Evolutionary conservation across 2,329 filamentous ascomycete species (phyloP).

Genomic region (Erysiphe pulchra): DNA sequence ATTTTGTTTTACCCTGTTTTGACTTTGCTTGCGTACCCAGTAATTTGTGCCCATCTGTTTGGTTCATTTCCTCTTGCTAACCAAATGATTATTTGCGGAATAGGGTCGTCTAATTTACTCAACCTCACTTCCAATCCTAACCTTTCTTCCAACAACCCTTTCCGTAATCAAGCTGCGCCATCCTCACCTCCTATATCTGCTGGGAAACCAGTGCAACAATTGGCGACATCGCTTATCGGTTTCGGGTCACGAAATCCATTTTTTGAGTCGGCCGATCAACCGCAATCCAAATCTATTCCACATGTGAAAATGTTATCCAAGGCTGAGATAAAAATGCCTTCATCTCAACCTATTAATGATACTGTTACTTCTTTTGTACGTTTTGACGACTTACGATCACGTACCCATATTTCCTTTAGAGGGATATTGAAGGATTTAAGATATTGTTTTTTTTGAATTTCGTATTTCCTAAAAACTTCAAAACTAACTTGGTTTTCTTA

Average conservation of each 20-base stretch:
- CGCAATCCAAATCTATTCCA: slow-evolving; percentile 5
- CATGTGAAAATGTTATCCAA: slow-evolving; percentile 9
- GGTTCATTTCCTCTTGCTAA: slow-evolving; percentile 5
- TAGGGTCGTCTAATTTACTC: slow-evolving; percentile 12
- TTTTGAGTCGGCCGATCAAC: slow-evolving; percentile 23
- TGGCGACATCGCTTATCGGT: slow-evolving; percentile 25
- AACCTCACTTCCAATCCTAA: slow-evolving; percentile 28
- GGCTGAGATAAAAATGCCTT: slow-evolving; percentile 14
- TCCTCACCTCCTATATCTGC: slow-evolving; percentile 18
- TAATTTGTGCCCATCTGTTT: neutral
- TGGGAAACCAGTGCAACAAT: slow-evolving; percentile 25
- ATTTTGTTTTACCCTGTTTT: neutral
- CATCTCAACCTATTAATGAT: slow-evolving; percentile 15
- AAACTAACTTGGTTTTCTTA: neutral
- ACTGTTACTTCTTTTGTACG: slow-evolving; percentile 57
- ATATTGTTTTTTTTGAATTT: too few relatives aligned
- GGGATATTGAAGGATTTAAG: too few relatives aligned
- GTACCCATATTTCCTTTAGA: too few relatives aligned
- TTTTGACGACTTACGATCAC: slow-evolving; percentile 10
- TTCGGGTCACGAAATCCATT: slow-evolving; percentile 47
- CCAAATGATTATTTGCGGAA: slow-evolving; percentile 4
- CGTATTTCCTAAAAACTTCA: neutral
- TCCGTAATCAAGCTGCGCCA: slow-evolving; percentile 45
- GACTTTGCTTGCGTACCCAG: neutral
- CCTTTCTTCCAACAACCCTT: slow-evolving; percentile 54